Evolutionary conservation across 768 basidiomycete genomes (phyloP), one percentile per base, ranked within the genome.

Genomic region (Mycena kentingensis): DNA sequence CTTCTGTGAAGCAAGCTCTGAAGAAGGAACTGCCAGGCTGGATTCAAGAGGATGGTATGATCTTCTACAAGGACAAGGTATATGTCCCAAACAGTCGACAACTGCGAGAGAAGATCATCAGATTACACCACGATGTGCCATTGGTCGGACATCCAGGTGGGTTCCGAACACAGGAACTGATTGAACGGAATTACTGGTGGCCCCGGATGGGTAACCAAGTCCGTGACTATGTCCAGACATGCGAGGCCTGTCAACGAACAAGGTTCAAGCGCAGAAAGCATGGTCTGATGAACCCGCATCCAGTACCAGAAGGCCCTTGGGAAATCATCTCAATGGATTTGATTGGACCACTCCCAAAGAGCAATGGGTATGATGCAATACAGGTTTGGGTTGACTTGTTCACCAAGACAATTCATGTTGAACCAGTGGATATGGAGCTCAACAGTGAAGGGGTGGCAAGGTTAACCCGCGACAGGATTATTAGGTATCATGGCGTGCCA

Each of bases 261-360:
- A 63, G 6, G 61, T 73, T 13, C 58, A 63, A 3, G 69, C 70
- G 63, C 67, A 74, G 46, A 52, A 62, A 49, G 68, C 68, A 49
- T 57, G 46, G 15, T 28, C 63, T 16, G 60, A 67, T 6, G 65
- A 64, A 0, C 29, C 43, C 2, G 55, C 60, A 21, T 34, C 62
- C 5, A 60, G 58, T 1, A 63, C 42, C 52, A 13, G 38, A 22
- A n/a, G n/a, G n/a, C n/a, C n/a, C n/a, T n/a, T n/a, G n/a, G n/a
- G n/a, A n/a, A n/a, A n/a, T n/a, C n/a, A n/a, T n/a, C n/a, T n/a
- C n/a, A n/a, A n/a, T n/a, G n/a, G n/a, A n/a, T n/a, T n/a, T n/a
- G n/a, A n/a, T n/a, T n/a, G n/a, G n/a, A n/a, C n/a, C n/a, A n/a
- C n/a, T n/a, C n/a, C n/a, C n/a, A n/a, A n/a, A n/a, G 12, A 34